Evolutionary conservation across 1,284 basidiomycete species (phyloP), one percentile per base, ranked within the genome.

Genomic region (Grifola frondosa): DNA sequence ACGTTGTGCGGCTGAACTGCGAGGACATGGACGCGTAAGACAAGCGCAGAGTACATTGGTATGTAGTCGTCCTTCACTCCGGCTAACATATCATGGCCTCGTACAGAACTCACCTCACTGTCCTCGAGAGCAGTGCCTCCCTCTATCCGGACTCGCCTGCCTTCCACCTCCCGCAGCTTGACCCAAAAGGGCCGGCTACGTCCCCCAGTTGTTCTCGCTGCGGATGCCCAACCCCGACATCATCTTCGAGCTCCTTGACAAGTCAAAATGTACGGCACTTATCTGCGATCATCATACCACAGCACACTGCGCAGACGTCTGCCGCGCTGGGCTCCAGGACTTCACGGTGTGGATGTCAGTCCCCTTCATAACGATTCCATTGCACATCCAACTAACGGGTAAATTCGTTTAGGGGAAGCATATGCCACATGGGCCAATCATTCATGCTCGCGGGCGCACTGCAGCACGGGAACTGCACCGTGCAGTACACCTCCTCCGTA

Each of bases 171-270:
- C 78, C 78, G 13, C 53, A 59, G 47, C 46, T 64, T 30, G 64
- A 71, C 52, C 54, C 65, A 15, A 46, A 10, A 68, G 83, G 56
- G 83, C 83, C 9, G 83, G 83, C 5, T 86, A 77, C 56, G 65
- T 84, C 46, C 83, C 83, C 0, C 84, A 86, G 51, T 60, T 86
- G n/a, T 83, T 86, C 67, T 81, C 80, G 57, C 66, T 86, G 44
- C 75, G 80, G 11, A 71, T 86, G 22, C 80, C 83, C 16, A 84
- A 78, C 50, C 78, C 83, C 26, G 68, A 70, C n/a, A 77, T 86
- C 17, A 68, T 86, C 55, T 75, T 74, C 50, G 80, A 85, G 54
- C 70, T 86, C 12, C 69, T 86, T 32, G 58, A 56, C n/a, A 74
- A 66, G 55, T 76, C 80, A 40, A 59, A 71, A 37, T 79, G 80